These are phyloP conservation scores for Secale cereale DNA, from an alignment of 176 grass and related monocot genomes.

Conservation along the genomic window DNA sequence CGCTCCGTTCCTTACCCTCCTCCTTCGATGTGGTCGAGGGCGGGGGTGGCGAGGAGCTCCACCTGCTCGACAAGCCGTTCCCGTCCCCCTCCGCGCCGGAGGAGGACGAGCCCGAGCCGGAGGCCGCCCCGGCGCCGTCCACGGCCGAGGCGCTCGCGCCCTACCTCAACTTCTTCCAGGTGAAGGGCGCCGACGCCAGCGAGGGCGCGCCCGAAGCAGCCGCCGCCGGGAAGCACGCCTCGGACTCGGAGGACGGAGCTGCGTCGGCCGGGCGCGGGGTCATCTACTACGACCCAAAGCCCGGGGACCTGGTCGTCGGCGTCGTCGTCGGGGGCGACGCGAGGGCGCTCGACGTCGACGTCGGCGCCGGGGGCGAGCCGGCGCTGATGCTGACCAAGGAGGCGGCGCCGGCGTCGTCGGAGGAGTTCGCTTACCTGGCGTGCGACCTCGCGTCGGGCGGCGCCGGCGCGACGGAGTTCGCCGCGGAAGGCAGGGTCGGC, in stretches of 20 bases:
- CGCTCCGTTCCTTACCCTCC: constrained; percentile 14
- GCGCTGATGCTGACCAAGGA: constrained; percentile 81
- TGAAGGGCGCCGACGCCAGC: constrained; percentile 25
- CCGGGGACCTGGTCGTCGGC: constrained; percentile 67
- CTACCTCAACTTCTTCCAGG: constrained; percentile 76
- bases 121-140: constrained; percentile 15
- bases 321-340: constrained; percentile 63
- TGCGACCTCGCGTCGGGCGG: constrained; percentile 42
- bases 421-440: constrained; percentile 48
- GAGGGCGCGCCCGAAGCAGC: neutral
- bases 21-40: neutral
- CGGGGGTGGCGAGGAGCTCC: constrained; percentile 38
- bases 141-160: constrained; percentile 51
- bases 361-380: constrained; percentile 50
- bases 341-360: constrained; percentile 55
- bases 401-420: constrained; percentile 41
- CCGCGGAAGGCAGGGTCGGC: constrained; percentile 47
- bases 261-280: constrained; percentile 9
- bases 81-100: constrained; percentile 14
- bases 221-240: neutral
- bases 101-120: neutral
- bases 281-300: constrained; percentile 61
- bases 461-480: constrained; percentile 41
- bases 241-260: neutral
- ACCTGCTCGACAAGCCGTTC: constrained; percentile 66